Conservation (phyloP, 768 basidiomycete genomes). For the Gymnopilus junonius region DNA sequence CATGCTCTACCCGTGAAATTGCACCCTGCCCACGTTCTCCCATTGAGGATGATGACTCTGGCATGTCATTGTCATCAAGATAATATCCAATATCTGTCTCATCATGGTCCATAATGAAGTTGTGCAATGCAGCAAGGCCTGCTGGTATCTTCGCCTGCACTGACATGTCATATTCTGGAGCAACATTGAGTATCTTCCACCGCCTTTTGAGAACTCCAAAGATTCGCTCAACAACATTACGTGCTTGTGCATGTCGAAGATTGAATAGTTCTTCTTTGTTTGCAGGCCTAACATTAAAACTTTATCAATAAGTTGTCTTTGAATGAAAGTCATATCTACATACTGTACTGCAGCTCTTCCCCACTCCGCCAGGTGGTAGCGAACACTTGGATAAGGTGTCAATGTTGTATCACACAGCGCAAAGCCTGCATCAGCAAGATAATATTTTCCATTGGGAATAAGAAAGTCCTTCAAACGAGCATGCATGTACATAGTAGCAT, state of each 20-base stretch:
- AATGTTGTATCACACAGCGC: not conserved
- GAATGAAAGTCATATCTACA: not conserved
- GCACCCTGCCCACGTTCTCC: conserved; percentile 9
- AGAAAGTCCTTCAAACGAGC: not conserved
- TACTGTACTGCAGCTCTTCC: not conserved
- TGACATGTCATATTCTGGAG: not conserved
- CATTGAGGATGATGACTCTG: not conserved
- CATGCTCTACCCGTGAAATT: conserved; percentile 12
- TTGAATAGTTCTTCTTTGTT: not conserved
- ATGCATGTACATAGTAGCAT: conserved; percentile 35
- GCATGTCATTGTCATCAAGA: not conserved
- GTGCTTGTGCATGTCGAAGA: not conserved
- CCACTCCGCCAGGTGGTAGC: not conserved
- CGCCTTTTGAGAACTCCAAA: not conserved
- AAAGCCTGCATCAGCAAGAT: not conserved
- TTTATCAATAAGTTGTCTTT: not conserved
- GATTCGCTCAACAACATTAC: not conserved
- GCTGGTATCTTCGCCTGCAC: not conserved
- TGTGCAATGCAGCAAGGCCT: not conserved
- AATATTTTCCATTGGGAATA: not conserved
- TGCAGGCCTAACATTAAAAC: not conserved
- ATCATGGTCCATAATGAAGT: conserved; percentile 15
- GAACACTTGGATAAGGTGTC: not conserved
- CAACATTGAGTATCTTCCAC: not conserved
- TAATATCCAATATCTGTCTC: conserved; percentile 14